Conservation (phyloP, 768 basidiomycete species). For the Hemileccinum rubropunctum region DNA sequence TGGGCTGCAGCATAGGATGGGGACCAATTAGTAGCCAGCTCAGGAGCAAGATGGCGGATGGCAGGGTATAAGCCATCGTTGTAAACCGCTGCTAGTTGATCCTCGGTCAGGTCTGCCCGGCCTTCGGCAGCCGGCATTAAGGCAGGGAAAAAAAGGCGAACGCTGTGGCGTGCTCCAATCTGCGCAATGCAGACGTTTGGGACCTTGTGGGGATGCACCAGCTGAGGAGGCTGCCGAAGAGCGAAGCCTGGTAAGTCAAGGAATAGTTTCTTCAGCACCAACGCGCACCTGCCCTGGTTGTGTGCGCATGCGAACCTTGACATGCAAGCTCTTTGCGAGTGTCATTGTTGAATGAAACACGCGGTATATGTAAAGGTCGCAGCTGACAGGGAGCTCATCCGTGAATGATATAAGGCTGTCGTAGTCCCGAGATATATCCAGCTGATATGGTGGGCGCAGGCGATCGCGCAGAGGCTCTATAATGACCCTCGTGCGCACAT, state of each 20-base stretch:
- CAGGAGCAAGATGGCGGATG: neutral
- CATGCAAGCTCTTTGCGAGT: neutral
- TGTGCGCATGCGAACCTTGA: neutral
- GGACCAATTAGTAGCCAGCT: conserved; percentile 7
- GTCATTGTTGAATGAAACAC: conserved; percentile 2
- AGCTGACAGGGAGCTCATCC: neutral
- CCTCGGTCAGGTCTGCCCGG: neutral
- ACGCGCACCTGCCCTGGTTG: no score
- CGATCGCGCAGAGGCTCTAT: neutral
- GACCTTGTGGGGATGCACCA: neutral
- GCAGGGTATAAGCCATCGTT: neutral
- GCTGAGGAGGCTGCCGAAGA: neutral
- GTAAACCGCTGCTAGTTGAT: neutral
- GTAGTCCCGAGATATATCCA: conserved; percentile 1
- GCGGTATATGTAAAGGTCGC: neutral
- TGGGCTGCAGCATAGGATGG: neutral
- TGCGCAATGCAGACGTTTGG: conserved; percentile 6
- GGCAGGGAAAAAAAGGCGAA: conserved; percentile 3
- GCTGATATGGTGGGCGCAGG: neutral
- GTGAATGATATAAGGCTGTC: conserved; percentile 3
- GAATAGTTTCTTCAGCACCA: no score
- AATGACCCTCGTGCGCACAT: neutral
- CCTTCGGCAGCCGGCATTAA: neutral
- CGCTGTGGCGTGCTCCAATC: neutral
- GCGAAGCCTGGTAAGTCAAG: no score